Percentiles rank a stretch among this genome's conserved stretches.
Evolutionary conservation across 2,329 filamentous ascomycete species (phyloP).

Genomic region (Fusarium sp.): DNA sequence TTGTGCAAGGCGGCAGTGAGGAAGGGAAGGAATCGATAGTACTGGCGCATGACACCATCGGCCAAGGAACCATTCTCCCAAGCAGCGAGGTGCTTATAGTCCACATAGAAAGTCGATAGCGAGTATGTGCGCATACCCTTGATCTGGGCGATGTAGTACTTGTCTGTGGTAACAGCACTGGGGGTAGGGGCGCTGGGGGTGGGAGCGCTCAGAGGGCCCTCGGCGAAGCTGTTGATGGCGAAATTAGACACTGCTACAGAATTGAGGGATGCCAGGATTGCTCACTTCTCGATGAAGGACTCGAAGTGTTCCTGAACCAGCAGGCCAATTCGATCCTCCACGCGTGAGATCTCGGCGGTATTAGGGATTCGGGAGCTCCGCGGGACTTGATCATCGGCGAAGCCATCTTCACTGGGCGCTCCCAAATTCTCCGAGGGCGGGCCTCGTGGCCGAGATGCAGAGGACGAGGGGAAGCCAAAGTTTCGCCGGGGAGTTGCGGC

Average conservation of each 20-base stretch:
- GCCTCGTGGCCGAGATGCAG: conserved; percentile 64
- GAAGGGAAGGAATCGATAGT: conserved; percentile 95
- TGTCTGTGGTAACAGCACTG: conserved; percentile 79
- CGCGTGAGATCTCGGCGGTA: conserved; percentile 70
- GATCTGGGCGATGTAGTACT: conserved; percentile 88
- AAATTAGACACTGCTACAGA: conserved; percentile 2
- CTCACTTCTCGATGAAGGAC: conserved; percentile 81
- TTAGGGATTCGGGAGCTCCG: conserved; percentile 61
- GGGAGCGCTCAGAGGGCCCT: conserved; percentile 71
- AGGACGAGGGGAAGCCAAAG: conserved; percentile 61
- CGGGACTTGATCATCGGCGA: conserved; percentile 74
- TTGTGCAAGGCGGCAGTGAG: conserved; percentile 90
- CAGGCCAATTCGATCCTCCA: conserved; percentile 81
- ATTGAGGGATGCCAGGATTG: not conserved
- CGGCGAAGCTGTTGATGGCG: conserved; percentile 66
- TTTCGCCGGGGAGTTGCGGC: conserved; percentile 58
- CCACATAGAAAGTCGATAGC: conserved; percentile 88
- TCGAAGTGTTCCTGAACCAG: conserved; percentile 82
- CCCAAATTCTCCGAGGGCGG: conserved; percentile 73
- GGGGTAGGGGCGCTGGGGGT: conserved; percentile 69
- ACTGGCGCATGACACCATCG: conserved; percentile 87
- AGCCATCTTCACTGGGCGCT: conserved; percentile 72
- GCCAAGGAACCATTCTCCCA: conserved; percentile 85
- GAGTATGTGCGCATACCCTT: conserved; percentile 79
- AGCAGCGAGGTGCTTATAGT: conserved; percentile 84